Base-by-base conservation (phyloP, 768 basidiomycete genomes). In the Macrolepiota dolichaula region DNA sequence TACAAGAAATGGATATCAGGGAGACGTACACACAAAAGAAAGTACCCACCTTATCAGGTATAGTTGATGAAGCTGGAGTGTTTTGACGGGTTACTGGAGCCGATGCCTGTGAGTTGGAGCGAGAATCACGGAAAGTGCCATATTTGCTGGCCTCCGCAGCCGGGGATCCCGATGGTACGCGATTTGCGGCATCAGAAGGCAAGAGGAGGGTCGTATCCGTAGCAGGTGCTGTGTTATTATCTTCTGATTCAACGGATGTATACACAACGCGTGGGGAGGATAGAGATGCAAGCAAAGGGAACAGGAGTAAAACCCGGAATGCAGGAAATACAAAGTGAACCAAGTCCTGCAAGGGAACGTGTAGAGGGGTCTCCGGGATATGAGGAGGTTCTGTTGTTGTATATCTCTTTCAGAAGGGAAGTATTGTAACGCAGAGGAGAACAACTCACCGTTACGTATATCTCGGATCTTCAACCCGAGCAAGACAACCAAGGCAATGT, bases 221-320 rank as follows among this genome's bases (percentile, higher is more conserved):
- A 13, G 80, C 74, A 29, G 66, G 69, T 35, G 75, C 69, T 55
- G 72, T 73, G 38, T 79, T 78, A 29, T 73, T 64, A 46, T 77
- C 74, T 54, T 80, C 80, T 5, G 75, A 64, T 29, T 71, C 72
- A 15, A 82, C 76, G 17, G 87, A 71, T 1, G 81, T 81, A 73
- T 90, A 96, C 2, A 83, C 73, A 50, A 87, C 75, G 57, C 85
- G 83, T 15, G 94, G 94, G 37, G 78, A 81, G 54, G 81, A 69
- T 51, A 96, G 79, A 4, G 83, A 78, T 37, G 77, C 79, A 50
- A 93, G 72, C 55, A 94, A 76, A 6, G 84, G 81, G 17, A 83
- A 57, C 25, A 91, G 79, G 40, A 89, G 69, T 25, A 92, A 70
- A 46, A 86, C 79, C 58, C 92, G 88, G 70, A 91, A 75, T 55